phyloP scores from a whole-genome alignment of 2,329 filamentous ascomycete species.

The Hortaea sp. region DNA sequence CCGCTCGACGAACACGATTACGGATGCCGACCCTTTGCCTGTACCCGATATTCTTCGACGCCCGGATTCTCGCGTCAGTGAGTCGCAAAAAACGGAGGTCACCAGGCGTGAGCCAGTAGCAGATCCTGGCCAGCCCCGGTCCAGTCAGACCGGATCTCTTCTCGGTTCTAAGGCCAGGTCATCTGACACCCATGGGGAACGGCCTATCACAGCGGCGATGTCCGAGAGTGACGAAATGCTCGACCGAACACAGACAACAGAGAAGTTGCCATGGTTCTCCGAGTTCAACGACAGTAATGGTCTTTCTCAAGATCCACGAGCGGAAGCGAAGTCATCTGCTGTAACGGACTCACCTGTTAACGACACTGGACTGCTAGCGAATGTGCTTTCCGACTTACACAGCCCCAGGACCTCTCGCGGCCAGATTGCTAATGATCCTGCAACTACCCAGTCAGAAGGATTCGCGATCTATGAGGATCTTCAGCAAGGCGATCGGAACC shows the following conservation, averaged over 20 bases:
- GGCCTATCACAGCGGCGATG: too few species aligned
- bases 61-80: not conserved
- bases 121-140: conserved; percentile 8
- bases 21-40: conserved; percentile 3
- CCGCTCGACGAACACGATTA: not conserved
- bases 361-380: not conserved
- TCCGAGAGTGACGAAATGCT: conserved; percentile 4
- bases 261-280: conserved; percentile 5
- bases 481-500: not conserved
- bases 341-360: not conserved
- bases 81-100: not conserved
- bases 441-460: not conserved
- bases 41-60: conserved; percentile 3
- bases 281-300: conserved; percentile 2
- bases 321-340: not conserved
- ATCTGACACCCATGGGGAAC: too few species aligned
- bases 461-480: not conserved
- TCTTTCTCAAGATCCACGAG: not conserved
- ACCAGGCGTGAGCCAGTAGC: conserved; percentile 5
- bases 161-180: not conserved
- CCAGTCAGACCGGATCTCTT: not conserved
- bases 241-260: conserved; percentile 7
- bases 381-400: not conserved
- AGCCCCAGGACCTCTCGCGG: not conserved
- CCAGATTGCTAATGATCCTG: not conserved